Evolutionary conservation across 257 asterid species (phyloP).

Genomic region (Cruciata laevipes): DNA sequence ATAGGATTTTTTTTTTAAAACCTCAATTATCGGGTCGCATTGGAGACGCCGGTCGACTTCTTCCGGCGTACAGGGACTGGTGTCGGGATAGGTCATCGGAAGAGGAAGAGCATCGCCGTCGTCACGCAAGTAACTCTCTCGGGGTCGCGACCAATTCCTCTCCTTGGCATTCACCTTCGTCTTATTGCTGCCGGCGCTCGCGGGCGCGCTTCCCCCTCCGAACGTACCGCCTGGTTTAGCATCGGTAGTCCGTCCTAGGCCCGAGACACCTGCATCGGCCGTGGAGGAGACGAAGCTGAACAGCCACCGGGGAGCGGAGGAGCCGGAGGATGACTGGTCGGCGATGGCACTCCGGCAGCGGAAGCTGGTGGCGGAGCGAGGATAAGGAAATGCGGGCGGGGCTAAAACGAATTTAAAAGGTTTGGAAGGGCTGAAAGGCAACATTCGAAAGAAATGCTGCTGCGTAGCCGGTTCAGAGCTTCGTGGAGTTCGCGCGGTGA

Average conservation of each 20-base stretch:
- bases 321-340: slow-evolving; percentile 21
- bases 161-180: slow-evolving; percentile 56
- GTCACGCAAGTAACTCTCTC: slow-evolving; percentile 73
- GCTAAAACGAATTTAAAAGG: slow-evolving; percentile 25
- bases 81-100: slow-evolving; percentile 74
- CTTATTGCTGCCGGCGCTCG: slow-evolving; percentile 18
- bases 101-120: slow-evolving; percentile 70
- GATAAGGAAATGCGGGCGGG: slow-evolving; percentile 17
- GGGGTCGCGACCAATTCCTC: slow-evolving; percentile 60
- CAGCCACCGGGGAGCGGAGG: slow-evolving; percentile 38
- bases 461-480: background rate
- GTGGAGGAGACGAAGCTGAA: slow-evolving; percentile 23
- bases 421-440: slow-evolving; percentile 38
- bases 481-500: background rate
- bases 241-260: slow-evolving; percentile 31
- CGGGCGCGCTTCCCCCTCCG: slow-evolving; percentile 20
- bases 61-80: slow-evolving; percentile 53
- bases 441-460: slow-evolving; percentile 37
- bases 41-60: slow-evolving; percentile 60
- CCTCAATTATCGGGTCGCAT: slow-evolving; percentile 66
- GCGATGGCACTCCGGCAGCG: slow-evolving; percentile 25
- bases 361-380: slow-evolving; percentile 7
- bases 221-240: slow-evolving; percentile 7
- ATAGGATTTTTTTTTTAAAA: too few species aligned
- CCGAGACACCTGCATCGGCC: slow-evolving; percentile 35